Evolutionary conservation across 306 rosid genomes (phyloP).

Genomic region (Psophocarpus tetragonolobus): DNA sequence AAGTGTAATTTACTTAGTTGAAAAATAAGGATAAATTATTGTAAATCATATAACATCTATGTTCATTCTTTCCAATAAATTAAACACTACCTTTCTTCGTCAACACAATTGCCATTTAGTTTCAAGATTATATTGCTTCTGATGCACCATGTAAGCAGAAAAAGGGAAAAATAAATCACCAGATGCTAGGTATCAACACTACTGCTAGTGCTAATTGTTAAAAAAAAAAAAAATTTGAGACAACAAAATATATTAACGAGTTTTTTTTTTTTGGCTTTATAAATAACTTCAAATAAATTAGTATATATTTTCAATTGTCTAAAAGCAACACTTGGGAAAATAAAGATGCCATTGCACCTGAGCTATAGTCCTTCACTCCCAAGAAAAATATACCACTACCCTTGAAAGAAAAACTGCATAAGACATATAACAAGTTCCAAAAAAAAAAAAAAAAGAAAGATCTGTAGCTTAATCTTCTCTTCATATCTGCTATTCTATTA

Average conservation of each 20-base stretch:
- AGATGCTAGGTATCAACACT: neutral
- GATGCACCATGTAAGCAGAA: neutral
- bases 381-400: too few species aligned
- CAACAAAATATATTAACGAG: neutral
- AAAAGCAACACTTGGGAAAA: conserved; percentile 27
- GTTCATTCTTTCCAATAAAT: too few species aligned
- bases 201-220: neutral
- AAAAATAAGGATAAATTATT: too few species aligned
- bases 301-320: neutral
- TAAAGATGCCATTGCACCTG: conserved; percentile 13
- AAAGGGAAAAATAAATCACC: neutral
- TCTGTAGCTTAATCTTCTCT: conserved; percentile 11
- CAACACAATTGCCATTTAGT: neutral
- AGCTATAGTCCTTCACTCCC: neutral
- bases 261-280: neutral
- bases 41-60: too few species aligned
- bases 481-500: conserved; percentile 23
- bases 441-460: neutral
- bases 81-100: too few species aligned
- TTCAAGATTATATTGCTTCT: neutral
- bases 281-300: neutral
- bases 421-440: conserved; percentile 5
- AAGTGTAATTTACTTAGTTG: too few species aligned
- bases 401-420: neutral
- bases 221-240: neutral